Evolutionary conservation across 306 rosid species (phyloP).

Genomic region (Mucuna pruriens): DNA sequence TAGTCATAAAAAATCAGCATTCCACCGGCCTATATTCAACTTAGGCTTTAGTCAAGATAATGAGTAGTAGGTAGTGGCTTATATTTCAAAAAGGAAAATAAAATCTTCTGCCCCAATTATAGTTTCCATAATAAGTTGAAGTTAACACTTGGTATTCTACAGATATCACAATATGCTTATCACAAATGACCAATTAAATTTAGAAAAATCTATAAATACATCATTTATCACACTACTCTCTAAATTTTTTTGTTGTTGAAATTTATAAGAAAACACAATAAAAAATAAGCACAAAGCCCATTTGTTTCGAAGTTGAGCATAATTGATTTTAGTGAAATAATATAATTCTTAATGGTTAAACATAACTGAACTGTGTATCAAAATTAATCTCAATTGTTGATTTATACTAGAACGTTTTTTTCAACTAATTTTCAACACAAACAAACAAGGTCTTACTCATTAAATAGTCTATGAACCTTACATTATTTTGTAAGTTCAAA

Average conservation of each 20-base stretch:
- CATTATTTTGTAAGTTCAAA: background rate
- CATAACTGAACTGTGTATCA: too few species aligned
- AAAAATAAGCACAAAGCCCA: background rate
- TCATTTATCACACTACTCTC: background rate
- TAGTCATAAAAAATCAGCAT: conserved; percentile 33
- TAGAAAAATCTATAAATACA: background rate
- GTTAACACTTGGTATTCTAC: too few species aligned
- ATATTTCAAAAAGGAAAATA: conserved; percentile 9
- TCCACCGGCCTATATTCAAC: conserved; percentile 15
- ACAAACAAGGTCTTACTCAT: background rate
- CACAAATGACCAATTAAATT: background rate
- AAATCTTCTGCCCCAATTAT: conserved; percentile 3
- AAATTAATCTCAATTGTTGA: background rate
- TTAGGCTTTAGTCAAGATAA: background rate
- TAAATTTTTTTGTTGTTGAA: background rate
- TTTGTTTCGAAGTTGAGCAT: background rate
- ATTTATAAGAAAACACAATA: background rate
- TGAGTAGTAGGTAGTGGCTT: background rate
- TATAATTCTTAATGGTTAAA: background rate
- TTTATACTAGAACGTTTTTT: background rate
- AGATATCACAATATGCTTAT: background rate
- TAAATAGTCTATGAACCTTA: background rate
- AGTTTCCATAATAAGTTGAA: background rate
- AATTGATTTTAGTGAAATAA: background rate
- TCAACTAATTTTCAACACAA: background rate